Percentiles rank a stretch among this genome's conserved stretches.
These are phyloP conservation scores for Clavispora santaluciae DNA, from an alignment of 805 yeast species.

Conservation along the genomic window DNA sequence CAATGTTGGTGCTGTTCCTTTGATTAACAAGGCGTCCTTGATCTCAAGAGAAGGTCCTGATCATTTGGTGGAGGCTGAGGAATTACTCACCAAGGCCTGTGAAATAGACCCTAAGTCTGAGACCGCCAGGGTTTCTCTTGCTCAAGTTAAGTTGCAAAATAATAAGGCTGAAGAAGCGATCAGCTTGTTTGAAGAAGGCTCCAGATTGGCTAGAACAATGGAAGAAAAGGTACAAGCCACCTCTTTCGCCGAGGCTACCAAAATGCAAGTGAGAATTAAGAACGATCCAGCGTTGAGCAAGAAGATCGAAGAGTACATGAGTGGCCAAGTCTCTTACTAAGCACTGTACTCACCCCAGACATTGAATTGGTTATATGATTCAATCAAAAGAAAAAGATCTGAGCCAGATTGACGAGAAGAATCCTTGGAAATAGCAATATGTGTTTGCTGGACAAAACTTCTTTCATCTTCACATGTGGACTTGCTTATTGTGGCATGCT, in stretches of 20 bases:
- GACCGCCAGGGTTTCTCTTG: conserved; percentile 83
- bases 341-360: neutral
- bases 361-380: neutral
- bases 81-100: conserved; percentile 67
- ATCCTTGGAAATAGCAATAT: neutral
- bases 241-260: conserved; percentile 88
- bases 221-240: conserved; percentile 89
- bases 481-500: neutral
- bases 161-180: conserved; percentile 82
- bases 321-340: neutral
- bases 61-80: conserved; percentile 50
- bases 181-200: conserved; percentile 73
- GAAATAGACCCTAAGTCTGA: conserved; percentile 85
- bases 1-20: conserved; percentile 83
- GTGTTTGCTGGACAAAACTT: neutral
- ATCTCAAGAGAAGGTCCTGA: conserved; percentile 53
- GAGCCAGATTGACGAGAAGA: neutral
- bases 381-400: neutral
- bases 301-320: conserved; percentile 49
- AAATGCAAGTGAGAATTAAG: conserved; percentile 77
- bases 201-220: conserved; percentile 73
- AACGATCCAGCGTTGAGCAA: conserved; percentile 60
- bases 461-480: neutral
- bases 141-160: conserved; percentile 82
- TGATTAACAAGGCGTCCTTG: conserved; percentile 82